A percentile compares a stretch with the other conserved stretches of the same genome.
phyloP scores from a whole-genome alignment of 306 rosid species.

The Mimosa bimucronata region DNA sequence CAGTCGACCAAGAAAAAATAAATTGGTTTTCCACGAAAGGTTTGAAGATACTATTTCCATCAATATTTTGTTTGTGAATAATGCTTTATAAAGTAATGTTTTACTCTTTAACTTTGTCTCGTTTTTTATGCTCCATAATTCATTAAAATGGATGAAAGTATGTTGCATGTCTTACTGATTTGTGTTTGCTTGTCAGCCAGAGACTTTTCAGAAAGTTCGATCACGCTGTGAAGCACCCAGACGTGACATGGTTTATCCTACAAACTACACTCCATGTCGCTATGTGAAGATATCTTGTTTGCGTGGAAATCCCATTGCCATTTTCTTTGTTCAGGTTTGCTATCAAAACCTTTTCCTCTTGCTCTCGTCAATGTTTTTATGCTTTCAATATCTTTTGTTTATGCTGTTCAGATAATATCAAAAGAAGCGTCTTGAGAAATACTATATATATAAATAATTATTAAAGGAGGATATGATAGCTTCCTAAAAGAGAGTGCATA shows the following conservation, averaged over 20 bases:
- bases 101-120: constrained; percentile 23
- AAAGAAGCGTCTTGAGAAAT: background rate
- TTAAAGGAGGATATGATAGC: background rate
- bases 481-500: background rate
- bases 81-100: background rate
- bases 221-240: constrained; percentile 96
- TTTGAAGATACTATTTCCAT: background rate
- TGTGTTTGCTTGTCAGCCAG: constrained; percentile 68
- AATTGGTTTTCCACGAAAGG: background rate
- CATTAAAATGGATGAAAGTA: constrained; percentile 24
- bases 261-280: constrained; percentile 91
- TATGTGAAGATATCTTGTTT: constrained; percentile 89
- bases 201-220: constrained; percentile 89
- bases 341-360: constrained; percentile 28
- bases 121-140: constrained; percentile 12
- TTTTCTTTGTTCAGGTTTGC: constrained; percentile 87
- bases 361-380: constrained; percentile 9
- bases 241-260: constrained; percentile 84
- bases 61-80: constrained; percentile 28
- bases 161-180: constrained; percentile 15
- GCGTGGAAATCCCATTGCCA: constrained; percentile 95
- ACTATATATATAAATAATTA: background rate
- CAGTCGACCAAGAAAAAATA: background rate
- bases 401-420: background rate
- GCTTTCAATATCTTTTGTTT: background rate